Evolutionary conservation across 2,329 filamentous ascomycete genomes (phyloP).

Genomic region (Neonectria hederae): DNA sequence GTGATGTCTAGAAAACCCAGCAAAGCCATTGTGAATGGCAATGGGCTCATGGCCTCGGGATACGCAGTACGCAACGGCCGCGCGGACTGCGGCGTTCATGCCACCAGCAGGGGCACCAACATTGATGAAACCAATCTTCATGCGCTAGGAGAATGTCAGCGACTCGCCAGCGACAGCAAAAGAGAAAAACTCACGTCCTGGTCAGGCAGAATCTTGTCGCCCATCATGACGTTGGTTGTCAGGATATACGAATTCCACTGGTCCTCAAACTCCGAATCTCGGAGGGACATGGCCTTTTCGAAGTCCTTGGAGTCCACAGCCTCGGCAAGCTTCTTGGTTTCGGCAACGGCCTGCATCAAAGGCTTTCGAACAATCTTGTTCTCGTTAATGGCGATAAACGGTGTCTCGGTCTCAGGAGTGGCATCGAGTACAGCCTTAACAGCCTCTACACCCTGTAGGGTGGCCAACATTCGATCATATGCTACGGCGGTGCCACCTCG

Average conservation of each 20-base stretch:
- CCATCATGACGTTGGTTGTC: slow-evolving; percentile 84
- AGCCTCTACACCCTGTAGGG: slow-evolving; percentile 92
- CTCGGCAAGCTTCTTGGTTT: slow-evolving; percentile 84
- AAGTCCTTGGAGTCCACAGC: slow-evolving; percentile 90
- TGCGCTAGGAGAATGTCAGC: slow-evolving; percentile 65
- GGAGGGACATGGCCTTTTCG: slow-evolving; percentile 83
- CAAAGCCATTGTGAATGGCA: slow-evolving; percentile 96
- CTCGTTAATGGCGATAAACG: slow-evolving; percentile 95
- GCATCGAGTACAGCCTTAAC: slow-evolving; percentile 92
- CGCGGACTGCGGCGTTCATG: slow-evolving; percentile 96
- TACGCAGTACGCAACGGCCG: slow-evolving; percentile 91
- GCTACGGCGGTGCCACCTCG: slow-evolving; percentile 91
- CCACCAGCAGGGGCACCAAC: slow-evolving; percentile 96
- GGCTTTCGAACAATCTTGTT: slow-evolving; percentile 96
- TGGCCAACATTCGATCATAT: slow-evolving; percentile 93
- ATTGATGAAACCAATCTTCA: slow-evolving; percentile 96
- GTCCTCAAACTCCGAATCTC: slow-evolving; percentile 93
- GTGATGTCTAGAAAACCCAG: slow-evolving; percentile 91
- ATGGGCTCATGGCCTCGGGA: slow-evolving; percentile 91
- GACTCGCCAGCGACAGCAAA: background rate
- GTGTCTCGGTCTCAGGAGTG: slow-evolving; percentile 87
- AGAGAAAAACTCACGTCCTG: slow-evolving; percentile 67
- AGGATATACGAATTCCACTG: slow-evolving; percentile 92
- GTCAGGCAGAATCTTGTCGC: slow-evolving; percentile 71
- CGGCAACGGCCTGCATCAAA: slow-evolving; percentile 85